These are phyloP conservation scores for Penicillium cinerascens DNA, from an alignment of 495 filamentous ascomycete species.

Conservation along the genomic window DNA sequence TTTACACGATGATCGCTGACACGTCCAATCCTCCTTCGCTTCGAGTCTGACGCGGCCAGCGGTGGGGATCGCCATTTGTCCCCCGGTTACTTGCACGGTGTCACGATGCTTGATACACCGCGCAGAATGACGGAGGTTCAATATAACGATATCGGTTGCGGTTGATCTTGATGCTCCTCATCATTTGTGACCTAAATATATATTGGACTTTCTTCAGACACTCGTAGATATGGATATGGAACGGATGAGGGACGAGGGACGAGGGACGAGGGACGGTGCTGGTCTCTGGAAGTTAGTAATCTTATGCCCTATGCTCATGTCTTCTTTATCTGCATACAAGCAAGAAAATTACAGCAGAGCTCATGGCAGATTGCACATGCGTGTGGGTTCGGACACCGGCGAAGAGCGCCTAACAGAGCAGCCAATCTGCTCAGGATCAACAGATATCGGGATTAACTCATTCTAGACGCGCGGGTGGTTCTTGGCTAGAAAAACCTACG, in stretches of 20 bases:
- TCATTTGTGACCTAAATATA: background rate
- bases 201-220: background rate
- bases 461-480: background rate
- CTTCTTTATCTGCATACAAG: background rate
- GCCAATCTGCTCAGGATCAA: background rate
- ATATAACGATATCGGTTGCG: background rate
- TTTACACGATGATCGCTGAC: conserved; percentile 2
- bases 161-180: background rate
- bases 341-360: too few relatives aligned
- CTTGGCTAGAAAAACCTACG: background rate
- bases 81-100: background rate
- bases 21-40: background rate
- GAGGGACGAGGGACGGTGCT: too few relatives aligned
- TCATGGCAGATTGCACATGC: background rate
- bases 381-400: background rate
- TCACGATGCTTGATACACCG: too few relatives aligned
- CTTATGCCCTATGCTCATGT: background rate
- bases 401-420: background rate
- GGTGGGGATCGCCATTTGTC: conserved; percentile 1
- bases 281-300: too few relatives aligned
- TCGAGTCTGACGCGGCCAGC: background rate
- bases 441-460: background rate
- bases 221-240: too few relatives aligned
- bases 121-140: too few relatives aligned
- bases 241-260: too few relatives aligned